phyloP scores from a whole-genome alignment of 1,284 basidiomycete genomes.

The Hemileia vastatrix region DNA sequence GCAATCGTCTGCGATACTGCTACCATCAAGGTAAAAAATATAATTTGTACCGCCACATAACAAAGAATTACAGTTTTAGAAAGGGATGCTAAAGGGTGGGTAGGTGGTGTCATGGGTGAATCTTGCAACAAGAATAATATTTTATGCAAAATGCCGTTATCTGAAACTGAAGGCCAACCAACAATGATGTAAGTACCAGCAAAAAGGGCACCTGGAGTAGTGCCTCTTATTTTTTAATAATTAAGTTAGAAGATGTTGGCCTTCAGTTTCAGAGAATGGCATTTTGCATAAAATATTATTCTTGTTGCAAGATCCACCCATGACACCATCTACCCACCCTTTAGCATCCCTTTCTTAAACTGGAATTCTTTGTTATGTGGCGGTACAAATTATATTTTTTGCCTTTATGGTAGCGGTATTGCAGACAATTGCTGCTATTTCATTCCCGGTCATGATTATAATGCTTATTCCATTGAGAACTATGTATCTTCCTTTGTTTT shows the following conservation, averaged over 20 bases:
- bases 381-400: conserved; percentile 73
- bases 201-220: conserved; percentile 30
- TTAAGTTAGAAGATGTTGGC: conserved; percentile 44
- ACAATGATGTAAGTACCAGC: conserved; percentile 44
- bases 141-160: conserved; percentile 74
- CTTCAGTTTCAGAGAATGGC: conserved; percentile 66
- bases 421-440: conserved; percentile 70
- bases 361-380: conserved; percentile 65
- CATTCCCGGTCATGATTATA: conserved; percentile 82
- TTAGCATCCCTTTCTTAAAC: conserved; percentile 64
- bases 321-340: conserved; percentile 59
- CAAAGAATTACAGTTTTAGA: conserved; percentile 65
- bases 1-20: conserved; percentile 81
- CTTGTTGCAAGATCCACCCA: conserved; percentile 62
- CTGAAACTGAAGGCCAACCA: conserved; percentile 55
- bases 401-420: conserved; percentile 83
- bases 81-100: conserved; percentile 64
- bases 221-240: no score
- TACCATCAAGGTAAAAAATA: conserved; percentile 80
- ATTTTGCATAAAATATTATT: conserved; percentile 75
- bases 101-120: conserved; percentile 53
- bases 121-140: conserved; percentile 74
- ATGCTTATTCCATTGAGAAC: conserved; percentile 73
- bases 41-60: conserved; percentile 68
- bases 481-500: conserved; percentile 63